Base-by-base conservation (phyloP, 1,284 basidiomycete genomes). In the Porogramme epimiltina region DNA sequence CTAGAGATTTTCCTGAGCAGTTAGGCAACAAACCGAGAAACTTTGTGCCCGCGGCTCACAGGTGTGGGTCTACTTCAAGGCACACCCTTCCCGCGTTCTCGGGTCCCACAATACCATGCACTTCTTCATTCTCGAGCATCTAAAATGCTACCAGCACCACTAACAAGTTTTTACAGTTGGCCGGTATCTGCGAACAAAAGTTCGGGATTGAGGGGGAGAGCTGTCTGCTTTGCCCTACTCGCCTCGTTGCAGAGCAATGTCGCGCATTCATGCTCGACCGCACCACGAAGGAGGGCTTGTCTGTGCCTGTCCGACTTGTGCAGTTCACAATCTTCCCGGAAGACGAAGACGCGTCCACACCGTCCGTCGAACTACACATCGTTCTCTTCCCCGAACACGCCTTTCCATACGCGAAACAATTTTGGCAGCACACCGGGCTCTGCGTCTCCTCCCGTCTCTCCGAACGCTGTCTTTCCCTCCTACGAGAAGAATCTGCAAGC, bases 391-490 rank as follows among this genome's bases (percentile, higher is more conserved):
- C 85, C 4, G 72, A 76, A 13, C 76, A 83, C n/a, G 68, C 79
- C 3, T 89, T 84, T 61, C 66, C 80, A 1, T 66, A 89, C 4
- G 94, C 92, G 13, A 98, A 93, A 70, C 82, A 93, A 66, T 98
- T 95, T 69, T 98, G 96, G 95, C 95, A 98, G 64, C 95, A 98
- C 66, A 88, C 91, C 0, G 96, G 96, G 0, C 76, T 91, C 57
- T 95, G 95, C 0, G 88, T 99, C 45, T 93, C 90, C 1, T 95
- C 91, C 56, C 85, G 96, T 19, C 73, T 90, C 31, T 95, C 95
- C 1, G 93, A 96, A 51, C 77, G 85, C 45, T 94, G 90, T 61
- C 78, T 98, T 23, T 74, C 81, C 19, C 75, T 91, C 62, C 75
- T 94, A 6, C 70, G 73, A 3, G 73, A 77, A 22, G 70, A 74